A percentile compares a stretch with the other conserved stretches of the same genome.
These are phyloP conservation scores for Blakeslea trispora DNA, from an alignment of 371 early-diverging fungal species.

Conservation along the genomic window DNA sequence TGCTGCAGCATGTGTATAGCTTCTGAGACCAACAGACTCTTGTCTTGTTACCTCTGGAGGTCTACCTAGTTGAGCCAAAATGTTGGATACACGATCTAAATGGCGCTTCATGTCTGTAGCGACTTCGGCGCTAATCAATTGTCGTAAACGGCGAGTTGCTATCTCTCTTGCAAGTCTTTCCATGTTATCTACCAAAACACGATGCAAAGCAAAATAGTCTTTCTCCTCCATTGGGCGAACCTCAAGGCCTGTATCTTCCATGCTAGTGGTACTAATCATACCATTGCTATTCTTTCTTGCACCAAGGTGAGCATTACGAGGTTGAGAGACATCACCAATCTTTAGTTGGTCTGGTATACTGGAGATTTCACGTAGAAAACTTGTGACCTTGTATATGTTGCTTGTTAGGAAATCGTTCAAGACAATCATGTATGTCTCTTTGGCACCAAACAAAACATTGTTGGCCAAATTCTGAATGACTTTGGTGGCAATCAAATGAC, in stretches of 20 bases:
- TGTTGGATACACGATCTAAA: conserved; percentile 76
- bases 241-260: conserved; percentile 16
- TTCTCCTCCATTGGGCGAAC: conserved; percentile 56
- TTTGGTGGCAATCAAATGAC: conserved; percentile 88
- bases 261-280: conserved; percentile 2
- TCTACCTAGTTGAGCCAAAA: conserved; percentile 86
- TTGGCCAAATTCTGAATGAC: conserved; percentile 95
- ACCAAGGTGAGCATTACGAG: conserved; percentile 1
- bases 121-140: conserved; percentile 35
- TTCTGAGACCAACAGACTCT: conserved; percentile 51
- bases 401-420: conserved; percentile 82
- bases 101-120: conserved; percentile 46
- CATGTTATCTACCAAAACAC: conserved; percentile 69
- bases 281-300: not conserved
- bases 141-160: conserved; percentile 47
- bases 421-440: conserved; percentile 90
- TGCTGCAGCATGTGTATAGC: conserved; percentile 51
- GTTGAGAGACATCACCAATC: not conserved
- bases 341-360: conserved; percentile 21
- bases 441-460: conserved; percentile 90
- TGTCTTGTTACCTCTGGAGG: conserved; percentile 52
- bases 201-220: conserved; percentile 64
- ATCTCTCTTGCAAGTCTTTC: conserved; percentile 71
- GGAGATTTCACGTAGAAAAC: conserved; percentile 64
- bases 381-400: conserved; percentile 69